Evolutionary conservation across 1,139 yeast species (phyloP), one percentile per base, ranked within the genome.

Genomic region (Taiozyma sp.): DNA sequence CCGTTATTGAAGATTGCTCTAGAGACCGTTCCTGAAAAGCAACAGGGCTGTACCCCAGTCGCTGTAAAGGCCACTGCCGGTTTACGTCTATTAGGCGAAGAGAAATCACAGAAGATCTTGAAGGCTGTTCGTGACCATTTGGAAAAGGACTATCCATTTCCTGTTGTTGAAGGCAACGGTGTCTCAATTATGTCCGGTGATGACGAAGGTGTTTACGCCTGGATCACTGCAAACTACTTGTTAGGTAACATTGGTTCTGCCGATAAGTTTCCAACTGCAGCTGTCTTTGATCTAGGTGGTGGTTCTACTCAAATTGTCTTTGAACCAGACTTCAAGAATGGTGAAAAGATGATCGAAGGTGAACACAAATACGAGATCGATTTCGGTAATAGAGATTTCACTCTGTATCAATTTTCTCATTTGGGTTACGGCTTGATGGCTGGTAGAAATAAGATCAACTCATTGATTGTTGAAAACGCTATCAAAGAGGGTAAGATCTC

Each of bases 41-140:
- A 78, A 62, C 91, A 83, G 61, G 68, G 75, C 1, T 90, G 97
- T 71, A 84, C 98, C 2, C 99, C 98, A 3, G 79, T 93, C 44
- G 93, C 97, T 0, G 97, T 93, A 48, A 91, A 91, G 73, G 99
- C 99, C 47, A 93, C 99, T 47, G 99, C 99, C 24, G 99, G 99
- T 30, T 78, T 93, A 63, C 81, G 99, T 70, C 68, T 86, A 58
- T 75, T 93, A 49, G 99, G 99, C 50, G 80, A 80, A 48, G 85
- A 77, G 47, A 86, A 86, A 66, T 77, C 95, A 1, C 68, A 70
- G 29, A 80, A 79, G 47, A 91, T 93, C 53, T 75, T 93, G 62
- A 74, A 72, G 10, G 89, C 89, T 55, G 97, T 93, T 42, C 79
- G 87, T 65, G 63, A 66, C 16, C 95, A 89, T 65, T 74, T 93